Evolutionary conservation across 1,139 yeast genomes (phyloP), one percentile per base, ranked within the genome.

Genomic region (Komagataea norvegica): DNA sequence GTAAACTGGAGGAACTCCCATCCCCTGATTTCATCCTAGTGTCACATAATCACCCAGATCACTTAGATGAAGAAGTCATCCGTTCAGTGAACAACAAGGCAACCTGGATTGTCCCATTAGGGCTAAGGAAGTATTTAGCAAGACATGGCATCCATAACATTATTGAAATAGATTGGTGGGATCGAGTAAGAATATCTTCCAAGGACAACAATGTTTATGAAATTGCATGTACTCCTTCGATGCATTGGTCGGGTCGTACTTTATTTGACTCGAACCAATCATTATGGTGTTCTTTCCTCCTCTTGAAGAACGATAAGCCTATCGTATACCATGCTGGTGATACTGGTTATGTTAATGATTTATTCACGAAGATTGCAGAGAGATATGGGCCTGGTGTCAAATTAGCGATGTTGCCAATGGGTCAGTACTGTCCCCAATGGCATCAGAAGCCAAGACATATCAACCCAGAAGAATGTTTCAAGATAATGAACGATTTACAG

Each of bases 31-130:
- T 80, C 40, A 79, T 87, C 3, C 57, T 89, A 23, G 95, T 89
- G 0, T 83, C 95, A 2, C 97, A 89, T 59, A 93, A 89, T 56
- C 97, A 89, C 54, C 97, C 96, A 1, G 97, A 89, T 58, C 97
- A 89, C 62, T 62, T 89, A 34, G 96, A 89, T 53, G 66, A 74
- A 14, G 65, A 66, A 26, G 59, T 71, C 36, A 72, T 88, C 43
- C 83, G 87, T 9, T 74, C 78, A 47, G 51, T 63, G 6, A 67
- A 79, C 5, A 68, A 74, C 8, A 46, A 50, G 15, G 52, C 65
- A 0, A 48, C 65, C 3, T 89, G 97, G 97, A 71, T 89, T 11
- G 95, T 88, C 0, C 97, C 97, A 0, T 53, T 74, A 16, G 97
- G 97, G 0, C 68, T 89, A 33, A 74, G 77, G 38, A 65, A 65